phyloP scores from a whole-genome alignment of 805 yeast species.

The Saccharomycopsis microspora region DNA sequence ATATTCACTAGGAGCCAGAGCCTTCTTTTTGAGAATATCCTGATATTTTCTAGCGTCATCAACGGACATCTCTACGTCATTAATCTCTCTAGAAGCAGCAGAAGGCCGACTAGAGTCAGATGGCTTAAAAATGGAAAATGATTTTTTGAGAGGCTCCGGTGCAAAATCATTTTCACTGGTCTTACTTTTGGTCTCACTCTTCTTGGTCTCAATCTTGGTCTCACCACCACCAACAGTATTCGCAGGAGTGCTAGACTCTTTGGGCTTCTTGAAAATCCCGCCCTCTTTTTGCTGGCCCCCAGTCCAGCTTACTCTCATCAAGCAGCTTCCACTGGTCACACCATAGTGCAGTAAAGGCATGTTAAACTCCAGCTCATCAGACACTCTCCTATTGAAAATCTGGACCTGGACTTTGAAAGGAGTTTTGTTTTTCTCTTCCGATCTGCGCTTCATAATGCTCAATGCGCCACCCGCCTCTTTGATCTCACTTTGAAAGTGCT shows the following conservation, averaged over 20 bases:
- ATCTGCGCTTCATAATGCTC: not conserved
- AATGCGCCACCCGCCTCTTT: not conserved
- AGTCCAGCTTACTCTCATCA: not conserved
- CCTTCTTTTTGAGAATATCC: conserved; percentile 21
- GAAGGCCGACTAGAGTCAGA: conserved; percentile 1
- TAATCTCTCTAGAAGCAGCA: conserved; percentile 18
- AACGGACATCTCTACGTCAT: conserved; percentile 22
- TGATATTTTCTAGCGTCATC: conserved; percentile 27
- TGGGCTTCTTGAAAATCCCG: not conserved
- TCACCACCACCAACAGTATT: not conserved
- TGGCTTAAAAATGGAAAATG: conserved; percentile 3
- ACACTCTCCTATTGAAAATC: not conserved
- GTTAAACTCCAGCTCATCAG: not conserved
- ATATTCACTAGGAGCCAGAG: conserved; percentile 18
- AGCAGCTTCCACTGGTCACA: not conserved
- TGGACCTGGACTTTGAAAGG: not conserved
- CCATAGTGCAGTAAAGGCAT: not conserved
- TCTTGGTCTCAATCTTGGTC: not conserved
- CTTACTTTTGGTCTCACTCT: not conserved
- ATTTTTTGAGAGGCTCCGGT: not conserved
- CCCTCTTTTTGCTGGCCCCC: no score
- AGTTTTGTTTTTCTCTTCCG: not conserved
- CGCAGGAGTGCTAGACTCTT: not conserved
- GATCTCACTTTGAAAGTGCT: not conserved
- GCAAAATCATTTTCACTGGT: not conserved